Evolutionary conservation across 2,329 filamentous ascomycete genomes (phyloP).

Genomic region (Ascochyta clinopodiicola): DNA sequence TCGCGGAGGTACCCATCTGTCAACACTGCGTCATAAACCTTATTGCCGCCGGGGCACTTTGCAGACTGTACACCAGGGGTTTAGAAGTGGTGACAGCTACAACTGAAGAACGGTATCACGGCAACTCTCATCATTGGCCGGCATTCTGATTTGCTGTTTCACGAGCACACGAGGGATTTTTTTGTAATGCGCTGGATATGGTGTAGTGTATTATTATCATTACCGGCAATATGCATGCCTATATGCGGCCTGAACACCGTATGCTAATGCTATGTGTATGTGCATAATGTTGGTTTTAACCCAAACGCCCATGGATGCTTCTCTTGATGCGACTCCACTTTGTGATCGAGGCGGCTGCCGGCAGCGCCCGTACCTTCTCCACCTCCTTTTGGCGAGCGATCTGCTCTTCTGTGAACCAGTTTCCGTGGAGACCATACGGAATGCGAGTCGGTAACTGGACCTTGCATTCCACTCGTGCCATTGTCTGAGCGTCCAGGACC

Average conservation of each 20-base stretch:
- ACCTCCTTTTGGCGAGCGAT: constrained; percentile 41
- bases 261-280: neutral
- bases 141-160: neutral
- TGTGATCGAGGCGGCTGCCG: constrained; percentile 13
- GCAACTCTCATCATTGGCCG: neutral
- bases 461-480: constrained; percentile 66
- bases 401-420: constrained; percentile 47
- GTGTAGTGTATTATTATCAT: constrained; percentile 9
- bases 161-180: neutral
- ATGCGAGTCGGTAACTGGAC: constrained; percentile 70
- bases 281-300: constrained; percentile 5
- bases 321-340: constrained; percentile 19
- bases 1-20: constrained; percentile 5
- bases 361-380: constrained; percentile 28
- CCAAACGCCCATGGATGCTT: constrained; percentile 20
- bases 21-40: constrained; percentile 5
- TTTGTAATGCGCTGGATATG: neutral
- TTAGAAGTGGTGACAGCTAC: neutral
- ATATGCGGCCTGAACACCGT: neutral
- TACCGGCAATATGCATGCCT: neutral
- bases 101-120: neutral
- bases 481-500: constrained; percentile 69
- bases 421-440: constrained; percentile 68
- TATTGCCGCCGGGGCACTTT: neutral
- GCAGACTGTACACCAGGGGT: neutral